Evolutionary conservation across 768 basidiomycete genomes (phyloP).

Genomic region (Stropharia rugosoannulata): DNA sequence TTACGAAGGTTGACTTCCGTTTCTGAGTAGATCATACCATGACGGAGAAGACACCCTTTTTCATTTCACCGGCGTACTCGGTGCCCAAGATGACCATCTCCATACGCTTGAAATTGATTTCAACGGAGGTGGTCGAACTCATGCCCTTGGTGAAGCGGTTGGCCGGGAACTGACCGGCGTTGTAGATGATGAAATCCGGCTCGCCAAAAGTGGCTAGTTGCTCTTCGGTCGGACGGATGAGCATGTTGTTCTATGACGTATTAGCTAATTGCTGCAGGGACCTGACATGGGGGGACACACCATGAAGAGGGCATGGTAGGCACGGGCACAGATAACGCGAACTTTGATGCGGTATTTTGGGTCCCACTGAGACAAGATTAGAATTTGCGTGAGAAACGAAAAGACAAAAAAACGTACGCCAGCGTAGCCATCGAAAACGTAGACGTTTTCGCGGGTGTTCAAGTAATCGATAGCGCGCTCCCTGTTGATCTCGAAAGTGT

Average conservation of each 20-base stretch:
- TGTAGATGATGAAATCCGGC: slow-evolving; percentile 99
- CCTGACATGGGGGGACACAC: slow-evolving; percentile 45
- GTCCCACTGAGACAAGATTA: slow-evolving; percentile 69
- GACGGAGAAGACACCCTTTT: slow-evolving; percentile 99
- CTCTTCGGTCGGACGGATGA: slow-evolving; percentile 95
- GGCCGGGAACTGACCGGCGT: slow-evolving; percentile 99
- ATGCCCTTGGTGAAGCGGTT: slow-evolving; percentile 99
- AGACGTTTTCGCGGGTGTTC: slow-evolving; percentile 97
- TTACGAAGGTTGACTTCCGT: not conserved
- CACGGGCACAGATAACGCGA: slow-evolving; percentile 96
- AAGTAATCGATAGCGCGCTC: slow-evolving; percentile 99
- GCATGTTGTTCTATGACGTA: slow-evolving; percentile 86
- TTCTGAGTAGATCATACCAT: slow-evolving; percentile 57
- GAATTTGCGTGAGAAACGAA: slow-evolving; percentile 6
- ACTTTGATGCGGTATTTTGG: slow-evolving; percentile 99
- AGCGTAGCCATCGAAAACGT: slow-evolving; percentile 95
- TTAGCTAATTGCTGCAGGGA: slow-evolving; percentile 12
- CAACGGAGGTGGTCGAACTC: slow-evolving; percentile 98
- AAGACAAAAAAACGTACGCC: slow-evolving; percentile 51
- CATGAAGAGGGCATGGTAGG: slow-evolving; percentile 99
- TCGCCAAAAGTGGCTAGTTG: slow-evolving; percentile 94
- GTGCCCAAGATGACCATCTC: slow-evolving; percentile 99
- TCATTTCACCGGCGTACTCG: slow-evolving; percentile 99
- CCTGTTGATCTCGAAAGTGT: slow-evolving; percentile 99
- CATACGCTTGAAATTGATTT: slow-evolving; percentile 99